Evolutionary conservation across 2,329 filamentous ascomycete species (phyloP), one percentile per base, ranked within the genome.

Genomic region (Plectosphaerella cucumerina): DNA sequence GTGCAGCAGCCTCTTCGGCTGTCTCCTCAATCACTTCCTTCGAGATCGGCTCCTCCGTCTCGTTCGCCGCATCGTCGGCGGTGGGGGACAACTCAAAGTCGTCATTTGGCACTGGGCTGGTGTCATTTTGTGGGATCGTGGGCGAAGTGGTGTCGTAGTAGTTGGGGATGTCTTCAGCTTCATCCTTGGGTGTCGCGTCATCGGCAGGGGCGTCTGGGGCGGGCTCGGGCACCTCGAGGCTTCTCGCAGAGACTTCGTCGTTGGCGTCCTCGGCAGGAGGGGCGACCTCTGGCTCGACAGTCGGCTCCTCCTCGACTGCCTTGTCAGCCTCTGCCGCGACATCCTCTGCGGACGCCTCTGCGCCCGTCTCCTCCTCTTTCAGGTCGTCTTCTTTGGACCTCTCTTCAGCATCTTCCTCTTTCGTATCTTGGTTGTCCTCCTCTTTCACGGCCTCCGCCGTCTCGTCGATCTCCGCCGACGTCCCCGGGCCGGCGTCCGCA

Each of bases 221-320:
- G 6, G 26, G 26, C 8, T 31, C 26, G 26, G 26, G 26, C 4
- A 31, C 26, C 26, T 31, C 26, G 39, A 42, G 12, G n/a, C 39
- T 42, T 21, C n/a, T 17, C 5, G 43, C 9, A 12, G 15, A 11
- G 22, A 33, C 22, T 22, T 10, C 23, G 22, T n/a, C n/a, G 42
- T 47, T 39, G 31, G 57, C 56, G 43, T 59, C 54, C 26, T 53
- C 56, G 3, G n/a, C 33, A 37, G 35, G 37, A 15, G 15, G 15
- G 17, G 34, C 34, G 20, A 23, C 11, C 15, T 9, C 31, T 11
- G 31, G 35, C 3, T 41, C 48, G 2, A 23, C 23, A n/a, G 17
- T n/a, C 2, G 22, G 14, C 15, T 48, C 22, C 12, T 15, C 47
- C 6, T 14, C 37, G 8, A 42, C 37, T 17, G 23, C 20, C 22